Evolutionary conservation across 2,329 filamentous ascomycete species (phyloP).

Genomic region (Trichoderma koningii): DNA sequence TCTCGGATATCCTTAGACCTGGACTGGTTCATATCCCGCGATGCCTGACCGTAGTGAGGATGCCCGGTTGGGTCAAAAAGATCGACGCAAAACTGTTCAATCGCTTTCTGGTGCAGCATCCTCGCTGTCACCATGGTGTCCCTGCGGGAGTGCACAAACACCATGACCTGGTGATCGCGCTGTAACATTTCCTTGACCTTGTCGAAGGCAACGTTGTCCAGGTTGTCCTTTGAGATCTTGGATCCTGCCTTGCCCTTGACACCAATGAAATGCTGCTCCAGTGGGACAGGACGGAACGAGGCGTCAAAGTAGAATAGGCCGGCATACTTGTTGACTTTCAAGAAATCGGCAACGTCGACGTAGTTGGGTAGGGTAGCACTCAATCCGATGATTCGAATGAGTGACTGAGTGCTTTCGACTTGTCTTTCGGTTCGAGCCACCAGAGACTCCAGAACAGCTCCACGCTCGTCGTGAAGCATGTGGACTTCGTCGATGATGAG

Average conservation of each 20-base stretch:
- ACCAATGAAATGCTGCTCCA: slow-evolving; percentile 96
- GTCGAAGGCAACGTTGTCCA: slow-evolving; percentile 85
- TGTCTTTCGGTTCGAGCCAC: slow-evolving; percentile 94
- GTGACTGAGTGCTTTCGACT: slow-evolving; percentile 94
- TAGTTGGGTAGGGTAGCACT: slow-evolving; percentile 97
- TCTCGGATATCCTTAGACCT: slow-evolving; percentile 87
- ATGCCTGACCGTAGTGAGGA: slow-evolving; percentile 75
- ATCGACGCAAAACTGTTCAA: slow-evolving; percentile 75
- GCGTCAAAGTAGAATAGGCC: slow-evolving; percentile 96
- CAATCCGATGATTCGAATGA: slow-evolving; percentile 93
- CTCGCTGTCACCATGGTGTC: slow-evolving; percentile 89
- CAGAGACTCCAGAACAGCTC: slow-evolving; percentile 91
- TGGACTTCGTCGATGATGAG: slow-evolving; percentile 99
- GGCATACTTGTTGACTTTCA: slow-evolving; percentile 90
- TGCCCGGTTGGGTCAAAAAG: slow-evolving; percentile 81
- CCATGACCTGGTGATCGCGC: slow-evolving; percentile 95
- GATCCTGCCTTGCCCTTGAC: slow-evolving; percentile 87
- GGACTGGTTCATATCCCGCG: slow-evolving; percentile 81
- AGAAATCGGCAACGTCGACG: slow-evolving; percentile 92
- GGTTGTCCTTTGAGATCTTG: slow-evolving; percentile 81
- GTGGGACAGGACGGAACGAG: slow-evolving; percentile 91
- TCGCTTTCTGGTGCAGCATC: slow-evolving; percentile 81
- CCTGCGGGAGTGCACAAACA: slow-evolving; percentile 95
- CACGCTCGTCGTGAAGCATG: slow-evolving; percentile 98
- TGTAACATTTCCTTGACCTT: slow-evolving; percentile 94